Conservation (phyloP, 1,139 yeast species). For the Geotrichum candidum region DNA sequence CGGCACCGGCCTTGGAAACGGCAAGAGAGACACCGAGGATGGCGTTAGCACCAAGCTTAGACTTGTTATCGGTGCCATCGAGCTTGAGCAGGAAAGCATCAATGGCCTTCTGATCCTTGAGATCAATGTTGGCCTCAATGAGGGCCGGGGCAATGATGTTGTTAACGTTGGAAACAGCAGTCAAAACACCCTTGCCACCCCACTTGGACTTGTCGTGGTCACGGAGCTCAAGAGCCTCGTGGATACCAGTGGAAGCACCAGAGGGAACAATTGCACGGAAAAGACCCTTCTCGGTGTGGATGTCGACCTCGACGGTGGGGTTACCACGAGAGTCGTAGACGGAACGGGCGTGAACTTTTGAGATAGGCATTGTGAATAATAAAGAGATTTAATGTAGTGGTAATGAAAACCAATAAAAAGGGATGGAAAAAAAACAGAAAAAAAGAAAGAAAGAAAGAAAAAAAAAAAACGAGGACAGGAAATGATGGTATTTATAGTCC, state of each 20-base stretch:
- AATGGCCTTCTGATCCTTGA: conserved; percentile 69
- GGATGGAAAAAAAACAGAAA: too few relatives aligned
- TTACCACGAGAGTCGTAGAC: conserved; percentile 92
- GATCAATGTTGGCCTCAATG: conserved; percentile 63
- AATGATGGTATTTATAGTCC: background rate
- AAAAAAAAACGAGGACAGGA: background rate
- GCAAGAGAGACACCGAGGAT: conserved; percentile 92
- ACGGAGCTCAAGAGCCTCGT: conserved; percentile 93
- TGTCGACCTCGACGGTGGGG: conserved; percentile 95
- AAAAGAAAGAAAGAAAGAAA: background rate
- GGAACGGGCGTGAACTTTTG: conserved; percentile 79
- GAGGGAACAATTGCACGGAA: conserved; percentile 95
- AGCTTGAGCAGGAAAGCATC: conserved; percentile 72
- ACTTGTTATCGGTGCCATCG: conserved; percentile 92
- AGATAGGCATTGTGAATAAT: conserved; percentile 41
- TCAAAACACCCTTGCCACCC: conserved; percentile 92
- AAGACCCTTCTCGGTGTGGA: conserved; percentile 76
- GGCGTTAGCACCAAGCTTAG: conserved; percentile 94
- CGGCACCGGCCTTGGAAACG: conserved; percentile 92
- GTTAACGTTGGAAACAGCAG: conserved; percentile 90
- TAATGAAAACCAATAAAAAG: too few relatives aligned
- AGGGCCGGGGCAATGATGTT: conserved; percentile 84
- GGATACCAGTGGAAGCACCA: conserved; percentile 94
- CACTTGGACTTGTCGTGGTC: conserved; percentile 91
- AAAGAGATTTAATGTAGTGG: background rate